phyloP scores from a whole-genome alignment of 2,329 filamentous ascomycete species.

The Dactylellina haptotyla region DNA sequence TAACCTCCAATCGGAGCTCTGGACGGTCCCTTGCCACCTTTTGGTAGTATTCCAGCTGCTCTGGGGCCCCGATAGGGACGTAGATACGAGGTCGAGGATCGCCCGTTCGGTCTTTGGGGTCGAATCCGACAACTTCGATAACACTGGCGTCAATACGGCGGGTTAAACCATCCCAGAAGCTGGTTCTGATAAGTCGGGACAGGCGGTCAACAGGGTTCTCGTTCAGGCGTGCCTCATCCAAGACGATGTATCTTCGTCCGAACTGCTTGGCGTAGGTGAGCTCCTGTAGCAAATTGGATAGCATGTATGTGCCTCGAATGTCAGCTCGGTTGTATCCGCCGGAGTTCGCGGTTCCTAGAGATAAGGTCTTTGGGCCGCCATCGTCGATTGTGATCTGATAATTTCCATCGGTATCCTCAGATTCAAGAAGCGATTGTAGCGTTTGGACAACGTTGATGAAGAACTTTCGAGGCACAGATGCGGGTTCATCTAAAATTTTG shows the following conservation, averaged over 20 bases:
- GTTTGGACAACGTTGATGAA: constrained; percentile 87
- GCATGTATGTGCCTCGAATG: constrained; percentile 94
- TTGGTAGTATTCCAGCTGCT: constrained; percentile 89
- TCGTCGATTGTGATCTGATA: constrained; percentile 99
- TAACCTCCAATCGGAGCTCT: constrained; percentile 86
- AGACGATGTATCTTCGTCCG: constrained; percentile 85
- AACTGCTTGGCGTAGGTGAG: constrained; percentile 91
- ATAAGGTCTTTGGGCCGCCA: constrained; percentile 87
- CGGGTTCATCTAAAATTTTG: constrained; percentile 73
- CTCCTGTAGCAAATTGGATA: constrained; percentile 95
- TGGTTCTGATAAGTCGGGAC: constrained; percentile 83
- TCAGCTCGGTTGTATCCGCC: constrained; percentile 88
- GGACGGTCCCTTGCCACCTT: constrained; percentile 80
- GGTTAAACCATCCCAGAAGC: constrained; percentile 93
- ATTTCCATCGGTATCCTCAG: constrained; percentile 93
- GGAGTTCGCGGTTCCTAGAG: constrained; percentile 83
- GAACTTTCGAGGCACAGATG: constrained; percentile 77
- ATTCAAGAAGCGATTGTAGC: constrained; percentile 77
- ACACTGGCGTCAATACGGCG: constrained; percentile 87
- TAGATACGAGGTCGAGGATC: constrained; percentile 93
- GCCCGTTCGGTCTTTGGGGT: constrained; percentile 94
- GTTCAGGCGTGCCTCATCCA: constrained; percentile 89
- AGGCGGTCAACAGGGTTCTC: constrained; percentile 94
- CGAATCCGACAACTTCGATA: constrained; percentile 84
- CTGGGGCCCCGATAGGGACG: constrained; percentile 81